A percentile compares a stretch with the other conserved stretches of the same genome.
Evolutionary conservation across 139 green algal species (phyloP).

Genomic region (Chlamydomonas asymmetrica): DNA sequence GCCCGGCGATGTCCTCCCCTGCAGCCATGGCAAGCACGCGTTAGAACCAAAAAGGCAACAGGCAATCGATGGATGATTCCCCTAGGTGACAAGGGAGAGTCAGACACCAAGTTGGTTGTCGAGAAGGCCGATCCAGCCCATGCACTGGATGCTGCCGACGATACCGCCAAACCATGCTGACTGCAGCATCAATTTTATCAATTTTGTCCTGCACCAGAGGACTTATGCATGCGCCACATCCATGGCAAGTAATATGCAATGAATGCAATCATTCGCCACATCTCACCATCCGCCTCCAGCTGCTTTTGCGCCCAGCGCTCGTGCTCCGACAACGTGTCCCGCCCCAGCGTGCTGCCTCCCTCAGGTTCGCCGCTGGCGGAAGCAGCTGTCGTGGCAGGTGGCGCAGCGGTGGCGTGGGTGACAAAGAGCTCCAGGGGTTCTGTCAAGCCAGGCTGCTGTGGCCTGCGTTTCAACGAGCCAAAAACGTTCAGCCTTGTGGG

Average conservation of each 20-base stretch:
- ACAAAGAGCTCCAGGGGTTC: no score
- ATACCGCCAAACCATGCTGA: not conserved
- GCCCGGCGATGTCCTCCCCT: slow-evolving; percentile 70
- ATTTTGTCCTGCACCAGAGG: not conserved
- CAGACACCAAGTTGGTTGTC: no score
- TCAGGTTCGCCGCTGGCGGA: not conserved
- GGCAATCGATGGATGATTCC: not conserved
- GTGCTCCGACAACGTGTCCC: not conserved
- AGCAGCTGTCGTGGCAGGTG: not conserved
- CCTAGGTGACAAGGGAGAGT: no score
- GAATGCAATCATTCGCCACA: not conserved
- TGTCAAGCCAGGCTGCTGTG: not conserved
- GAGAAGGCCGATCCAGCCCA: not conserved
- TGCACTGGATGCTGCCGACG: not conserved
- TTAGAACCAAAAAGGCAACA: not conserved
- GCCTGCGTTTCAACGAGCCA: not conserved
- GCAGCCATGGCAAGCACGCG: not conserved
- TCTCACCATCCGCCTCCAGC: slow-evolving; percentile 64
- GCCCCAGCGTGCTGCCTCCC: slow-evolving; percentile 4
- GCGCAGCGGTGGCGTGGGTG: not conserved
- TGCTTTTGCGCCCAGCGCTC: slow-evolving; percentile 50
- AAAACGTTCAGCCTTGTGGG: not conserved
- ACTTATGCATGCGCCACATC: not conserved
- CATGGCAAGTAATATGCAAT: not conserved
- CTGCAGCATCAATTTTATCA: not conserved